Conservation (phyloP, 306 rosid species). For the Vigna hirtella region DNA sequence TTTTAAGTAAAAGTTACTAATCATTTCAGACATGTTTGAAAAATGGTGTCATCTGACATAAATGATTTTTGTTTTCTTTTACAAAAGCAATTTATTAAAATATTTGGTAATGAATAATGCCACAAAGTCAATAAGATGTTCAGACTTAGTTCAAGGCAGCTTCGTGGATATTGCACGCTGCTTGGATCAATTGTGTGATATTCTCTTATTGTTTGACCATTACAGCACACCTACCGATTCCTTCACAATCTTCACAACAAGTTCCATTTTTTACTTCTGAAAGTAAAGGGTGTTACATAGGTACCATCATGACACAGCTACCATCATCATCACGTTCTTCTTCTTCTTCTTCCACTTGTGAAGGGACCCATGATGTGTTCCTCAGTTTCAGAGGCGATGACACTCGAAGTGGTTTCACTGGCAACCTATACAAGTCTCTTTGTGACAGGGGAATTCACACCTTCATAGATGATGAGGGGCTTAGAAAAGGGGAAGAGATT, state of each 20-base stretch:
- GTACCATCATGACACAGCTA: slow-evolving; percentile 1
- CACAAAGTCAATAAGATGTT: background rate
- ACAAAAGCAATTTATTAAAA: background rate
- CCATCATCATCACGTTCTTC: background rate
- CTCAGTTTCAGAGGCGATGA: slow-evolving; percentile 30
- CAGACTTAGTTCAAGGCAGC: background rate
- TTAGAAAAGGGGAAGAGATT: slow-evolving; percentile 25
- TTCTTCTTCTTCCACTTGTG: slow-evolving; percentile 22
- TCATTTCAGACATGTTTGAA: no score
- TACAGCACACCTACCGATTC: background rate
- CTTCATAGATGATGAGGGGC: slow-evolving; percentile 29
- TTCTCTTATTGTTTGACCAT: slow-evolving; percentile 1
- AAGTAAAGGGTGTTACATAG: background rate
- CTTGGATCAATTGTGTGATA: background rate
- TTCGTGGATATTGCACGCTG: background rate
- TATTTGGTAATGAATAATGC: background rate
- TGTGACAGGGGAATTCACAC: slow-evolving; percentile 27
- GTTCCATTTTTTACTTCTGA: background rate
- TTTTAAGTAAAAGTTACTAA: no score
- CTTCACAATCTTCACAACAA: background rate
- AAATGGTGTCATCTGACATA: no score
- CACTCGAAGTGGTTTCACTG: slow-evolving; percentile 35
- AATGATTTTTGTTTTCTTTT: no score
- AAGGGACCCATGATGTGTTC: slow-evolving; percentile 32
- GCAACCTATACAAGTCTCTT: slow-evolving; percentile 17